These are phyloP conservation scores for Ambrosiella beaveri DNA, from an alignment of 2,329 filamentous ascomycete species.

Conservation along the genomic window DNA sequence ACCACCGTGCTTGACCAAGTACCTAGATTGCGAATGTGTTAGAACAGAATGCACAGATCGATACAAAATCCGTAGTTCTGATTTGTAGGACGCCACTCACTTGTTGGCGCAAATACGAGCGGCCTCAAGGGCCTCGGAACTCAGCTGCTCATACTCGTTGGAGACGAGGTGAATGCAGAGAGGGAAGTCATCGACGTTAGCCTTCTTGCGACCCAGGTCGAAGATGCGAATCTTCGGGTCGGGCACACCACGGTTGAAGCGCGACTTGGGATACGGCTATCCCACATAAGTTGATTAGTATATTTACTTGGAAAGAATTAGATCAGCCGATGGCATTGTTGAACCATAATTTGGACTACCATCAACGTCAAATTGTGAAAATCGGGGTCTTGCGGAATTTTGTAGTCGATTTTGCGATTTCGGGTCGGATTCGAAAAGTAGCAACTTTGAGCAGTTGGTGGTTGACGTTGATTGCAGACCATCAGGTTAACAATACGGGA, in stretches of 20 bases:
- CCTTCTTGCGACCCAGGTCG: constrained; percentile 96
- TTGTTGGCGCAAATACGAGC: constrained; percentile 99
- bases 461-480: too few relatives aligned
- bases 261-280: constrained; percentile 95
- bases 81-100: constrained; percentile 19
- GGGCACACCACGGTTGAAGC: constrained; percentile 99
- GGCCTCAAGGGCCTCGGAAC: constrained; percentile 97
- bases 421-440: too few relatives aligned
- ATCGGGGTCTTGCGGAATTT: neutral
- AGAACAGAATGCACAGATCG: too few relatives aligned
- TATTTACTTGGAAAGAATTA: neutral
- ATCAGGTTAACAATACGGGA: too few relatives aligned
- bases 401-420: neutral
- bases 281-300: constrained; percentile 14
- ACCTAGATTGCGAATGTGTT: constrained; percentile 21
- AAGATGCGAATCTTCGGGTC: constrained; percentile 86
- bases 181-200: constrained; percentile 98
- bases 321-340: neutral
- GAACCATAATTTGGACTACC: neutral
- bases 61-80: too few relatives aligned
- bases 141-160: constrained; percentile 99
- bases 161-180: constrained; percentile 98
- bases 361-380: neutral
- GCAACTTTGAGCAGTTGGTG: too few relatives aligned
- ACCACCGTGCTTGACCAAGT: constrained; percentile 53